Conservation (phyloP, 257 asterid genomes). For the Cynanchum wilfordii region DNA sequence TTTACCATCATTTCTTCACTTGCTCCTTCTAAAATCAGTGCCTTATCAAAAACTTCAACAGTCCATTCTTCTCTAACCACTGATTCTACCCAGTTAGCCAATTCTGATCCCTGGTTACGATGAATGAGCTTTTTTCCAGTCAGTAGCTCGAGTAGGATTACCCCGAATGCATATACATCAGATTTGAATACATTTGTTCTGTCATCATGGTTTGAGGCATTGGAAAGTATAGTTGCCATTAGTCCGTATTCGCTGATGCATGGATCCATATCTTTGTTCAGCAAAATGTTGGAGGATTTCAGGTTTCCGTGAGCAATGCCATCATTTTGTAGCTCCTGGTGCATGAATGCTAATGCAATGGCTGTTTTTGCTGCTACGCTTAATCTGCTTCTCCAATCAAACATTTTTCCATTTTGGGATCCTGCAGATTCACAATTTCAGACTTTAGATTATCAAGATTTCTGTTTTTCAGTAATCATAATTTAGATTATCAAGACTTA, state of each 20-base stretch:
- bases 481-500: conserved; percentile 7
- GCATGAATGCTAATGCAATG: conserved; percentile 58
- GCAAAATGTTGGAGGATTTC: conserved; percentile 62
- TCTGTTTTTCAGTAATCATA: neutral
- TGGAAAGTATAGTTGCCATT: conserved; percentile 13
- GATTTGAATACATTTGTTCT: conserved; percentile 22
- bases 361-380: conserved; percentile 42
- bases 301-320: conserved; percentile 65
- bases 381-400: conserved; percentile 59
- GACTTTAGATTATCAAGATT: neutral
- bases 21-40: conserved; percentile 43
- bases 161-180: conserved; percentile 51
- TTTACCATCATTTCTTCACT: conserved; percentile 60
- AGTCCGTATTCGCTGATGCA: conserved; percentile 68
- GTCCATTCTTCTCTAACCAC: conserved; percentile 78
- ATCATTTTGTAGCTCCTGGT: conserved; percentile 41
- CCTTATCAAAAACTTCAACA: conserved; percentile 59
- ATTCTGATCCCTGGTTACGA: conserved; percentile 39
- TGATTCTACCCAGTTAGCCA: conserved; percentile 62
- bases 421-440: conserved; percentile 28
- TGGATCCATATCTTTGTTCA: conserved; percentile 49
- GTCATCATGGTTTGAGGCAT: neutral
- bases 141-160: conserved; percentile 61
- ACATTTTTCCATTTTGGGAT: conserved; percentile 26
- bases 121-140: conserved; percentile 62